Evolutionary conservation across 257 asterid genomes (phyloP).

Genomic region (Capsicum pubescens): DNA sequence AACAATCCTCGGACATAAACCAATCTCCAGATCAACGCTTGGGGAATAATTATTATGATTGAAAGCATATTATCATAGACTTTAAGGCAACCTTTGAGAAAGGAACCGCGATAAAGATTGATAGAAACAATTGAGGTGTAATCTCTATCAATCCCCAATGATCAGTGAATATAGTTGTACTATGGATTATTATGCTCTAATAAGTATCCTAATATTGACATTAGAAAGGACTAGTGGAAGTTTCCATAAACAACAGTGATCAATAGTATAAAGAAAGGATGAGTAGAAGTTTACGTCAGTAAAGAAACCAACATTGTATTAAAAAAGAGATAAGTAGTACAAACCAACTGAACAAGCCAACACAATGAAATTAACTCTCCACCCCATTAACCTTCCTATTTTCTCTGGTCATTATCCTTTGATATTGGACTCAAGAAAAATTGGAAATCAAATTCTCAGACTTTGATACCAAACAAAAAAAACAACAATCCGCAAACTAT

Average conservation of each 20-base stretch:
- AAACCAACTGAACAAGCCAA: conserved; percentile 4
- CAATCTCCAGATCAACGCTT: no score
- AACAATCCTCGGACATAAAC: no score
- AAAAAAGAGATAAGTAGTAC: conserved; percentile 3
- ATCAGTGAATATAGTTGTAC: not conserved
- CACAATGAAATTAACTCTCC: not conserved
- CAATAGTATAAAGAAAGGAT: not conserved
- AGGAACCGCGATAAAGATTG: not conserved
- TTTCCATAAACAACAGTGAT: not conserved
- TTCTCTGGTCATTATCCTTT: not conserved
- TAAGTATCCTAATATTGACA: not conserved
- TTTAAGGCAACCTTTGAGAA: no score
- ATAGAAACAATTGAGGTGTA: not conserved
- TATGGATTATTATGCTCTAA: not conserved
- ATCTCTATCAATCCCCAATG: conserved; percentile 16
- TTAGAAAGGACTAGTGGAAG: not conserved
- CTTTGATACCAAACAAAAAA: no score
- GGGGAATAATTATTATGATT: no score
- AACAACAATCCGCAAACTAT: no score
- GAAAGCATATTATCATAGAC: no score
- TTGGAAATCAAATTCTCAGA: no score
- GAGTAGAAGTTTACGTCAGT: not conserved
- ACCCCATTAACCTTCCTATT: not conserved
- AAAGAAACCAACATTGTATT: not conserved
- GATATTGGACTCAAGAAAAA: not conserved